Percentiles rank a stretch among this genome's conserved stretches.
Conservation (phyloP, 2,329 filamentous ascomycete species). For the Ophiostoma perfectum region DNA sequence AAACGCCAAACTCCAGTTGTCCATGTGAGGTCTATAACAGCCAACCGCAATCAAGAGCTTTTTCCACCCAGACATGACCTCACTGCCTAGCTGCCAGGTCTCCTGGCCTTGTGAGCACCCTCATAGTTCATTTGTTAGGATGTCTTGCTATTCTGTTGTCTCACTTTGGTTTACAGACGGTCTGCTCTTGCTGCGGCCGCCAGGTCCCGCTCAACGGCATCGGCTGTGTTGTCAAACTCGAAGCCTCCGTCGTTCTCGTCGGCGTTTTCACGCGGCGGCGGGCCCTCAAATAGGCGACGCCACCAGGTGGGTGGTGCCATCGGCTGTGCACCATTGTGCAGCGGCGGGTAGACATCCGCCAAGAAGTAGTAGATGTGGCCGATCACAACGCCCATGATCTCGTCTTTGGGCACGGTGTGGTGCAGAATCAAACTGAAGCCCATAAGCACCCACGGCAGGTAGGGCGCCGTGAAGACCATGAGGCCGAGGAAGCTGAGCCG, state of each 20-base stretch:
- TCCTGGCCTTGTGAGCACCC: neutral
- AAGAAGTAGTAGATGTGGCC: constrained; percentile 99
- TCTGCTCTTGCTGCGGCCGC: constrained; percentile 48
- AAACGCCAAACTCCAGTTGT: constrained; percentile 5
- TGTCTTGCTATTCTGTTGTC: neutral
- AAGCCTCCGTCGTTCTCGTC: constrained; percentile 38
- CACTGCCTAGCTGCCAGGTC: neutral
- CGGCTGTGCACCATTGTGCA: constrained; percentile 77
- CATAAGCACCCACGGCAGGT: constrained; percentile 93
- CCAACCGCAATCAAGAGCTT: neutral
- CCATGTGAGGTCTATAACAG: neutral
- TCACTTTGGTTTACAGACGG: constrained; percentile 17
- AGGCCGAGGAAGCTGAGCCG: constrained; percentile 83
- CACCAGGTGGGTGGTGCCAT: constrained; percentile 88
- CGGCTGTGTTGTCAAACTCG: constrained; percentile 45
- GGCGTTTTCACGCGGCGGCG: constrained; percentile 31
- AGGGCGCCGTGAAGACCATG: constrained; percentile 87
- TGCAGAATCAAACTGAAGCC: constrained; percentile 88
- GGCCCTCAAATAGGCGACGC: constrained; percentile 74
- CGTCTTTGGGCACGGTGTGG: constrained; percentile 84
- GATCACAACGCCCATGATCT: constrained; percentile 90
- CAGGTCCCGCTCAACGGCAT: constrained; percentile 57
- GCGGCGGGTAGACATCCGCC: constrained; percentile 87
- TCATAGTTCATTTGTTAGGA: too few species aligned
- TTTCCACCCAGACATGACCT: neutral